These are phyloP conservation scores for Hanseniaspora jakobsenii DNA, from an alignment of 805 yeast species.

Conservation along the genomic window DNA sequence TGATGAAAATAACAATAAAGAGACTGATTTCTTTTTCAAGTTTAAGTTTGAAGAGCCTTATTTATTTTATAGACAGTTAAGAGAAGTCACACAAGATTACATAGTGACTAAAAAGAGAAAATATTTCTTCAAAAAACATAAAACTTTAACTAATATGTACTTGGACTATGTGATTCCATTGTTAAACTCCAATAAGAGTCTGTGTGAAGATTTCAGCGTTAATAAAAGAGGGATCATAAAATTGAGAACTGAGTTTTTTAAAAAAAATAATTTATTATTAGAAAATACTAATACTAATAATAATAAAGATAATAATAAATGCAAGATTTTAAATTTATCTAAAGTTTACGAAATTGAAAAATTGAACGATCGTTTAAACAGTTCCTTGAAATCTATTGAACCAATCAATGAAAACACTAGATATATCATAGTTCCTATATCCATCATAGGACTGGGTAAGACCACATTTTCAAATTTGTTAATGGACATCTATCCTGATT, in stretches of 20 bases:
- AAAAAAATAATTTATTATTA: constrained; percentile 43
- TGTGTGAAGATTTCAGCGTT: constrained; percentile 34
- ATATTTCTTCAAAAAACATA: constrained; percentile 39
- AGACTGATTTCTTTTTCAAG: constrained; percentile 64
- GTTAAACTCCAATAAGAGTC: constrained; percentile 37
- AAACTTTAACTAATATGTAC: constrained; percentile 52
- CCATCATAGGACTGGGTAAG: constrained; percentile 92
- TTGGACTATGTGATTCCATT: constrained; percentile 51
- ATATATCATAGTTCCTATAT: constrained; percentile 65
- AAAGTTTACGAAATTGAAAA: no score
- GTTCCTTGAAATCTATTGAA: no score
- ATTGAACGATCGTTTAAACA: no score
- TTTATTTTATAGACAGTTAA: constrained; percentile 73
- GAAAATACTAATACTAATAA: constrained; percentile 37
- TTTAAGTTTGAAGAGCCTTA: constrained; percentile 94
- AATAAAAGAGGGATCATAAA: constrained; percentile 62
- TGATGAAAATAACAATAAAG: constrained; percentile 26
- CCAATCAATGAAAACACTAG: constrained; percentile 32
- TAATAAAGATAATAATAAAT: no score
- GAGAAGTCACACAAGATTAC: constrained; percentile 67
- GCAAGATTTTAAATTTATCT: no score
- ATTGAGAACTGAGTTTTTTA: constrained; percentile 54
- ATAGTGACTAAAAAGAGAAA: constrained; percentile 27
- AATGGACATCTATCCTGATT: constrained; percentile 36
- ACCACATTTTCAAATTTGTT: constrained; percentile 67